Percentiles rank a stretch among this genome's conserved stretches.
These are phyloP conservation scores for Coemansia sp. DNA, from an alignment of 192 early-diverging fungal genomes.

Conservation along the genomic window DNA sequence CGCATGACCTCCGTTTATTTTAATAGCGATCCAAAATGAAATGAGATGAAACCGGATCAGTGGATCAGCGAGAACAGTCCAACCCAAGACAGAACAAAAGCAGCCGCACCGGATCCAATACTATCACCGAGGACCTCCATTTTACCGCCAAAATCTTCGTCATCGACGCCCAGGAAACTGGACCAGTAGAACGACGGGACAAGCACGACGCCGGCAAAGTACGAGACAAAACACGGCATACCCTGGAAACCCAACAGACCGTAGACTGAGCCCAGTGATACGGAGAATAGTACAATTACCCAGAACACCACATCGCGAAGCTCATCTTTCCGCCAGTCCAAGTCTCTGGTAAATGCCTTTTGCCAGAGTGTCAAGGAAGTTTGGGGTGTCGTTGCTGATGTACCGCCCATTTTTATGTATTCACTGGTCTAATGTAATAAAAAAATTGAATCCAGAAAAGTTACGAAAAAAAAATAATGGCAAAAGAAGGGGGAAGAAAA, in stretches of 20 bases:
- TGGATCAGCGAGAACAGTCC: constrained; percentile 29
- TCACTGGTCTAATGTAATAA: no score
- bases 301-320: constrained; percentile 44
- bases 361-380: constrained; percentile 16
- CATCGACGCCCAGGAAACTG: constrained; percentile 38
- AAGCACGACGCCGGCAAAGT: constrained; percentile 27
- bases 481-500: background rate
- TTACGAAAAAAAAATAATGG: background rate
- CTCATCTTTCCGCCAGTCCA: constrained; percentile 50
- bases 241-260: constrained; percentile 36
- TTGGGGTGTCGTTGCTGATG: background rate
- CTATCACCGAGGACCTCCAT: constrained; percentile 53
- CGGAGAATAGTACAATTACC: constrained; percentile 32
- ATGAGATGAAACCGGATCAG: background rate
- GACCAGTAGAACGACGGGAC: constrained; percentile 45
- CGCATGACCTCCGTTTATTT: background rate
- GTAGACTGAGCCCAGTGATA: constrained; percentile 21
- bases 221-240: constrained; percentile 29
- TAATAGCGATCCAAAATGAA: background rate
- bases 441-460: no score
- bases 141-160: constrained; percentile 50
- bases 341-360: constrained; percentile 43
- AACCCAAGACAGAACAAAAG: constrained; percentile 41
- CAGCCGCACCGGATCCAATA: constrained; percentile 38
- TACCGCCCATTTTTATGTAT: background rate